These are phyloP conservation scores for Diaporthe batatas DNA, from an alignment of 2,329 filamentous ascomycete genomes.

Conservation along the genomic window DNA sequence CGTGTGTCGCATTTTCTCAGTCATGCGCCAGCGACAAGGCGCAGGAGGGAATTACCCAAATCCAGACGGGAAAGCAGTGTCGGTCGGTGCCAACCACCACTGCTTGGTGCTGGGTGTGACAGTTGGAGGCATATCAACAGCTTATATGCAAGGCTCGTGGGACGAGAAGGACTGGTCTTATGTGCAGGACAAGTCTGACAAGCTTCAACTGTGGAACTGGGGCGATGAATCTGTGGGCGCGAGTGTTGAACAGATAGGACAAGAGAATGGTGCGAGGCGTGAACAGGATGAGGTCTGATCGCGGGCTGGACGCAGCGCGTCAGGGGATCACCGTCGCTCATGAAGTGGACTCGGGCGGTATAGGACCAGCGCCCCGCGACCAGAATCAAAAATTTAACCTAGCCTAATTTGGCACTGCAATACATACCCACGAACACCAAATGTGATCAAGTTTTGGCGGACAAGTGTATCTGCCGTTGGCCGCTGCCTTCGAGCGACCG, in stretches of 20 bases:
- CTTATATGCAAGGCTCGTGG: constrained; percentile 25
- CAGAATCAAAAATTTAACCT: not conserved
- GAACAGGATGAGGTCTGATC: constrained; percentile 13
- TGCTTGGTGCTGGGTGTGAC: constrained; percentile 21
- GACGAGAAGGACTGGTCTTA: constrained; percentile 23
- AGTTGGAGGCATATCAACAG: constrained; percentile 7
- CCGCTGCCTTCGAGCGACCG: not conserved
- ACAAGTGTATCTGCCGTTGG: not conserved
- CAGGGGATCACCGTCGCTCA: not conserved
- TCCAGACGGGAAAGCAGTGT: constrained; percentile 14
- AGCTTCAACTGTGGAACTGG: constrained; percentile 15
- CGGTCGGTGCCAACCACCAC: constrained; percentile 17
- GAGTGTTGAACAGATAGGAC: not conserved
- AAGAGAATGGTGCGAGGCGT: not conserved
- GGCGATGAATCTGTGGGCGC: not conserved
- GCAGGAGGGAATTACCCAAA: not conserved
- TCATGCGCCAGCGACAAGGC: constrained; percentile 10
- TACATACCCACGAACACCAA: not conserved
- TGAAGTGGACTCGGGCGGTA: not conserved
- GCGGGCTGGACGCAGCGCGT: not conserved
- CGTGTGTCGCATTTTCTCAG: constrained; percentile 10
- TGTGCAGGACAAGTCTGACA: constrained; percentile 13
- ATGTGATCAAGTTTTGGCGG: not conserved
- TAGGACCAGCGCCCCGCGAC: not conserved
- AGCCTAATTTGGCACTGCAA: not conserved